phyloP scores from a whole-genome alignment of 805 yeast genomes.

The Yueomyces sinensis region DNA sequence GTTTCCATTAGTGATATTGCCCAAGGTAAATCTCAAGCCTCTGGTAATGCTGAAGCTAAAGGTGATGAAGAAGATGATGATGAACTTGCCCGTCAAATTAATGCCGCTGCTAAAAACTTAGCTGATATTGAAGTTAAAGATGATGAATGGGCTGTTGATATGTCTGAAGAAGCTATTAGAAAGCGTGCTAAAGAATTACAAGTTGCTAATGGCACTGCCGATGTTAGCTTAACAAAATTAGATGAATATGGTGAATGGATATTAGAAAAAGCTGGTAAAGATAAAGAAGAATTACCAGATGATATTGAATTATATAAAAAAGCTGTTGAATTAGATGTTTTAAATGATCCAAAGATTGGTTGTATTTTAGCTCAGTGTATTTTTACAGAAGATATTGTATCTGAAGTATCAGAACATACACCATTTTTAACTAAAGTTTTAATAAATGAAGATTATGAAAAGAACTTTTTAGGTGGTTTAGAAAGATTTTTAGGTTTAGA shows the following conservation, averaged over 20 bases:
- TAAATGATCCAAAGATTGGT: conserved; percentile 58
- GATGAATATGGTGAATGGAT: conserved; percentile 89
- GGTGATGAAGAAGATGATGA: conserved; percentile 44
- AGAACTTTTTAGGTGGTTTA: conserved; percentile 86
- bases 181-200: conserved; percentile 84
- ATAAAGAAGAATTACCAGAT: conserved; percentile 49
- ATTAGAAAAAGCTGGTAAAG: conserved; percentile 33
- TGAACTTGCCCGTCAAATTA: conserved; percentile 62
- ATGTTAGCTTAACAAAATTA: conserved; percentile 35
- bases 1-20: conserved; percentile 69
- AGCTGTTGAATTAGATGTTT: conserved; percentile 66
- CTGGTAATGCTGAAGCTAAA: conserved; percentile 11
- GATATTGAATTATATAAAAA: conserved; percentile 91
- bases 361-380: conserved; percentile 88
- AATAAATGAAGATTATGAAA: conserved; percentile 49
- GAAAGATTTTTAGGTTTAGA: conserved; percentile 85
- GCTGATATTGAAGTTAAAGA: conserved; percentile 58
- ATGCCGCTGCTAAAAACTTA: conserved; percentile 69
- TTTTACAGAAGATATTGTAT: conserved; percentile 64
- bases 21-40: conserved; percentile 30
- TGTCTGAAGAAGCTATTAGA: conserved; percentile 90
- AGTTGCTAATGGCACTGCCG: conserved; percentile 33
- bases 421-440: conserved; percentile 70
- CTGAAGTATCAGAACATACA: conserved; percentile 61
- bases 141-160: conserved; percentile 96